These are phyloP conservation scores for Vitis hybrid DNA, from an alignment of 177 flowering plant genomes.

Conservation along the genomic window DNA sequence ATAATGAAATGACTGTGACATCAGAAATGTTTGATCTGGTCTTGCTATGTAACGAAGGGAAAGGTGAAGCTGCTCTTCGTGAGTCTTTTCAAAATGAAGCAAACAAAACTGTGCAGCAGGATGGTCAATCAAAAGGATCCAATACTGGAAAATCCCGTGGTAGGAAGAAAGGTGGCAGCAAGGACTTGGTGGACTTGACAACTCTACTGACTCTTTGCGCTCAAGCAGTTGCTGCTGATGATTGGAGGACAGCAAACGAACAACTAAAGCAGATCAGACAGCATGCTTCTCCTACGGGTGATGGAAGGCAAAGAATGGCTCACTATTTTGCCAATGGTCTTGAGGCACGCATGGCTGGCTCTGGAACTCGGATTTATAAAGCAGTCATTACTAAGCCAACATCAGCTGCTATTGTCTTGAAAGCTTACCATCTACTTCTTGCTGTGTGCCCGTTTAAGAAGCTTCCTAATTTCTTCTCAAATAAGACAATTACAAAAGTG, in stretches of 20 bases:
- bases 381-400: conserved; percentile 10
- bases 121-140: conserved; percentile 15
- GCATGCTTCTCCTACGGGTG: conserved; percentile 37
- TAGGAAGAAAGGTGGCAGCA: conserved; percentile 25
- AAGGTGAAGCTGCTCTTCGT: conserved; percentile 31
- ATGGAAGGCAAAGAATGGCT: conserved; percentile 45
- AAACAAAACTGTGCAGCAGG: conserved; percentile 14
- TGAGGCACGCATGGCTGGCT: conserved; percentile 46
- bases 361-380: conserved; percentile 24
- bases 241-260: conserved; percentile 30
- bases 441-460: conserved; percentile 39
- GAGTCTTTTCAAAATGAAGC: conserved; percentile 14
- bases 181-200: conserved; percentile 35
- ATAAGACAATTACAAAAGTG: conserved; percentile 27
- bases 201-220: conserved; percentile 40
- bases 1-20: conserved; percentile 24
- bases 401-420: conserved; percentile 33
- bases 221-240: conserved; percentile 38
- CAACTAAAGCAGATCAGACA: conserved; percentile 36
- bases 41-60: conserved; percentile 24
- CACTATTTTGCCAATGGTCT: conserved; percentile 41
- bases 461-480: conserved; percentile 35
- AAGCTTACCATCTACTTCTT: conserved; percentile 34
- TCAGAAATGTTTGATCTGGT: conserved; percentile 35
- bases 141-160: conserved; percentile 25